These are phyloP conservation scores for Musa schizocarpa DNA, from an alignment of 176 grass and related monocot genomes.

Conservation along the genomic window DNA sequence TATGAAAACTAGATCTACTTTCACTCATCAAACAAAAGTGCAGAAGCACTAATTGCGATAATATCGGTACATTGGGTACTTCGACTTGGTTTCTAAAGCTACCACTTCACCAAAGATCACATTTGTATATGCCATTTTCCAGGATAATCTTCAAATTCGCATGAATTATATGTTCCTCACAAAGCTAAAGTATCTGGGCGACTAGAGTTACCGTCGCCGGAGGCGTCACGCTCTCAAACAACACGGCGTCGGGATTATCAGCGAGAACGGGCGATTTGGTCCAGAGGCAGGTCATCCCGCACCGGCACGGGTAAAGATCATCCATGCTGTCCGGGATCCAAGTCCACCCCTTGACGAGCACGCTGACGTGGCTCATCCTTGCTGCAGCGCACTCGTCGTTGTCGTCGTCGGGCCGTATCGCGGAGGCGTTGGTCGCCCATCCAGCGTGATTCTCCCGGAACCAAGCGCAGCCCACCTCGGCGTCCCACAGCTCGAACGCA, in stretches of 20 bases:
- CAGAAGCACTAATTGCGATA: no score
- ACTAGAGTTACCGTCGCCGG: constrained; percentile 25
- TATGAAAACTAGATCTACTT: neutral
- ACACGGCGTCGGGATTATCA: constrained; percentile 25
- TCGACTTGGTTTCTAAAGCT: neutral
- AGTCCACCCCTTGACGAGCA: constrained; percentile 29
- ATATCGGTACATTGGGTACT: neutral
- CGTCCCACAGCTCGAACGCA: constrained; percentile 36
- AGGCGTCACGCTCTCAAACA: constrained; percentile 31
- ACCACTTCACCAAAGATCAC: neutral
- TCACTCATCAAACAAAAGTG: no score
- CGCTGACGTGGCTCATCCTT: constrained; percentile 25
- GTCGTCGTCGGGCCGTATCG: constrained; percentile 9
- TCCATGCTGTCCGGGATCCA: constrained; percentile 42
- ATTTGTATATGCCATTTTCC: no score
- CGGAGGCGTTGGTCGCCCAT: constrained; percentile 27
- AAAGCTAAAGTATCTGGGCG: neutral
- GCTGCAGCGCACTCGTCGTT: constrained; percentile 13
- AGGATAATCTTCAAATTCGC: neutral
- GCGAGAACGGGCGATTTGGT: constrained; percentile 25
- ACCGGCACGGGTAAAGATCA: constrained; percentile 32
- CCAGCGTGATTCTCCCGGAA: constrained; percentile 27
- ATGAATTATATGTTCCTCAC: neutral
- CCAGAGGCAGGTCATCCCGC: constrained; percentile 42
- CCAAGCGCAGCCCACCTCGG: constrained; percentile 25